Conservation (phyloP, 495 filamentous ascomycete genomes). For the Chaetomidium leptoderma region DNA sequence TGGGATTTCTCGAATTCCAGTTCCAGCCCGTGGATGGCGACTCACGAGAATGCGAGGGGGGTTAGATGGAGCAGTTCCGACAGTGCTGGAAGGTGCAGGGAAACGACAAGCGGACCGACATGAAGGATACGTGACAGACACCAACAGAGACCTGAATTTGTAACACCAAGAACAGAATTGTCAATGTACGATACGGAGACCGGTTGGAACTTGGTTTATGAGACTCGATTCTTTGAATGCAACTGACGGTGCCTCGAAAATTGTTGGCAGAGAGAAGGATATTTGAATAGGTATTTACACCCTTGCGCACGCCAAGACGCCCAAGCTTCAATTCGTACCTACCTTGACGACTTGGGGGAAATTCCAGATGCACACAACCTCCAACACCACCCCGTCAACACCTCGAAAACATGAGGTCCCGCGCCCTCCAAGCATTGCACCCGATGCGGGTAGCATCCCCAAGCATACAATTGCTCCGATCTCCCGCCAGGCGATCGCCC, state of each 20-base stretch:
- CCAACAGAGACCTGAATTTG: too few species aligned
- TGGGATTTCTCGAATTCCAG: not conserved
- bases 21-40: slow-evolving; percentile 14
- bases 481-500: not conserved
- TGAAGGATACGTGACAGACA: slow-evolving; percentile 56
- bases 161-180: too few species aligned
- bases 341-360: slow-evolving; percentile 12
- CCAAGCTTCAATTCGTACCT: slow-evolving; percentile 18
- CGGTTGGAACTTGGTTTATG: too few species aligned
- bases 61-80: slow-evolving; percentile 86
- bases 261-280: too few species aligned
- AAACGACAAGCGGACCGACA: slow-evolving; percentile 77
- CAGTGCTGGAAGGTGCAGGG: slow-evolving; percentile 91
- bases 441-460: slow-evolving; percentile 18
- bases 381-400: slow-evolving; percentile 3
- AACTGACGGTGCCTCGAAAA: too few species aligned
- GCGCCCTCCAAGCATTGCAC: slow-evolving; percentile 24
- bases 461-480: slow-evolving; percentile 8
- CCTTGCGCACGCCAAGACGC: slow-evolving; percentile 6
- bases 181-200: too few species aligned
- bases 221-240: too few species aligned
- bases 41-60: slow-evolving; percentile 16
- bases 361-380: not conserved
- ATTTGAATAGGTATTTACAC: too few species aligned
- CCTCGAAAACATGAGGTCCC: slow-evolving; percentile 26